Evolutionary conservation across 495 filamentous ascomycete species (phyloP).

Genomic region (Diplogelasinospora grovesii): DNA sequence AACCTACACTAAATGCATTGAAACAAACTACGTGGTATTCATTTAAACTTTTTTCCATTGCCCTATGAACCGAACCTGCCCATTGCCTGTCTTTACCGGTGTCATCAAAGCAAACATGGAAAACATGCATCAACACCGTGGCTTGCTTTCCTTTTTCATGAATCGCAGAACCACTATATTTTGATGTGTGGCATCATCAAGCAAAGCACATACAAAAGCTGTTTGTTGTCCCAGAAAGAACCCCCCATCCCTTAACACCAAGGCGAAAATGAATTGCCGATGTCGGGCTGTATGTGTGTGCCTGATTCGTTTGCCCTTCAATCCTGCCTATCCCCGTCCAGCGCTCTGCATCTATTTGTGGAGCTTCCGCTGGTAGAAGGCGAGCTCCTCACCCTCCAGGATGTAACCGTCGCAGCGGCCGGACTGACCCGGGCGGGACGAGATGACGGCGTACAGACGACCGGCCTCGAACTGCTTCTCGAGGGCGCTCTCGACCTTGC

Average conservation of each 20-base stretch:
- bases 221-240: no score
- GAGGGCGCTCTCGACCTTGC: slow-evolving; percentile 88
- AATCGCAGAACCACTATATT: slow-evolving; percentile 5
- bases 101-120: slow-evolving; percentile 22
- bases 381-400: slow-evolving; percentile 96
- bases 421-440: slow-evolving; percentile 91
- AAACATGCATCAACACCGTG: slow-evolving; percentile 15
- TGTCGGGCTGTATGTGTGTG: slow-evolving; percentile 20
- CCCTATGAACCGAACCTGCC: slow-evolving; percentile 26
- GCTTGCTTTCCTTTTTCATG: slow-evolving; percentile 3
- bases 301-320: no score
- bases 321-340: slow-evolving; percentile 10
- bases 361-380: slow-evolving; percentile 98
- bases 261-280: slow-evolving; percentile 26
- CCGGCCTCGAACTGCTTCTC: slow-evolving; percentile 99
- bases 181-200: slow-evolving; percentile 11
- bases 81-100: slow-evolving; percentile 27
- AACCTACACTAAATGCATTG: no score
- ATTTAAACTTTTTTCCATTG: slow-evolving; percentile 30
- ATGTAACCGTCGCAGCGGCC: slow-evolving; percentile 96
- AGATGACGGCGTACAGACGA: slow-evolving; percentile 87
- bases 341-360: slow-evolving; percentile 69
- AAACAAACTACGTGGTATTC: no score
- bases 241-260: slow-evolving; percentile 29
- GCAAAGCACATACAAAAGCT: slow-evolving; percentile 21